Conservation (phyloP, 2,329 filamentous ascomycete species). For the Cucurbitaria berberidis region DNA sequence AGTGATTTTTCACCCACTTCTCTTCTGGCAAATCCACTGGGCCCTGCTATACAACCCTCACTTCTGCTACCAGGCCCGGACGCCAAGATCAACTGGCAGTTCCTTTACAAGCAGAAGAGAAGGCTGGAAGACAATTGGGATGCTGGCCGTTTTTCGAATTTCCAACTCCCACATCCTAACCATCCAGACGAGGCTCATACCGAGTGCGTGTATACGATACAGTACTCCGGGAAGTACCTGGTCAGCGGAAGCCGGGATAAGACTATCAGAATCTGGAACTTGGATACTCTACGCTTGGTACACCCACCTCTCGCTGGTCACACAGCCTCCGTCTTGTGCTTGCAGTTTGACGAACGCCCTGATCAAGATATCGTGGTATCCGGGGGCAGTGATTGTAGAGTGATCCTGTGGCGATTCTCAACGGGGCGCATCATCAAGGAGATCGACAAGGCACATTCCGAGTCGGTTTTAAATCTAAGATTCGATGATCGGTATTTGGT, state of each 20-base stretch:
- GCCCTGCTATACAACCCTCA: constrained; percentile 38
- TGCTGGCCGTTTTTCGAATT: constrained; percentile 79
- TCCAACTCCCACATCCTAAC: constrained; percentile 86
- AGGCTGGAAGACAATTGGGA: constrained; percentile 92
- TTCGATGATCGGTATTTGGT: constrained; percentile 92
- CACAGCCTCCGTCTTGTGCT: constrained; percentile 83
- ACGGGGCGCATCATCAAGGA: constrained; percentile 83
- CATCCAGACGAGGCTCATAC: constrained; percentile 81
- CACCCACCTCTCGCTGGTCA: constrained; percentile 78
- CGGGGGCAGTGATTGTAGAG: constrained; percentile 87
- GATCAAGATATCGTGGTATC: constrained; percentile 93
- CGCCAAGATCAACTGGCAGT: constrained; percentile 85
- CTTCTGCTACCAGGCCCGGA: constrained; percentile 47
- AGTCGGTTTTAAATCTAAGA: constrained; percentile 91
- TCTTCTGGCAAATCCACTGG: background rate
- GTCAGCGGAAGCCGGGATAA: constrained; percentile 93
- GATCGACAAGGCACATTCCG: constrained; percentile 77
- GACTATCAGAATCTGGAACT: constrained; percentile 87
- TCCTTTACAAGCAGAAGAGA: constrained; percentile 86
- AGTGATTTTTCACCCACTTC: constrained; percentile 15
- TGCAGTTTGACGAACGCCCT: constrained; percentile 90
- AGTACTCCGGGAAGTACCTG: constrained; percentile 83
- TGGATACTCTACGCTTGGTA: constrained; percentile 79
- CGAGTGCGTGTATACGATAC: constrained; percentile 94
- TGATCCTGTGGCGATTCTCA: constrained; percentile 93